phyloP scores from a whole-genome alignment of 352 stramenopile species.

The Saprolegnia parasitica region DNA sequence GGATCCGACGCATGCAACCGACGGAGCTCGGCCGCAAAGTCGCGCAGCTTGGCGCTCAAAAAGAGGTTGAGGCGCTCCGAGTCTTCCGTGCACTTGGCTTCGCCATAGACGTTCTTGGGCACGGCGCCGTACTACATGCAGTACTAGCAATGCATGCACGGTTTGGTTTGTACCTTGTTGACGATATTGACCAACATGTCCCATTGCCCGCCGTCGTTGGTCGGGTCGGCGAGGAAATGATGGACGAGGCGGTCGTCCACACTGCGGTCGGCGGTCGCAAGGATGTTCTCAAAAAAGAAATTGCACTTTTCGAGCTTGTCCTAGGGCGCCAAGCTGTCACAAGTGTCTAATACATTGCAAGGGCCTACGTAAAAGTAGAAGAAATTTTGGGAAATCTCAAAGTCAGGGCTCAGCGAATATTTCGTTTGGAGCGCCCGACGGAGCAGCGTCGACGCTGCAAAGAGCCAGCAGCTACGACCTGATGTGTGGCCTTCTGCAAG shows the following conservation, averaged over 20 bases:
- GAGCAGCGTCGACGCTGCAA: constrained; percentile 32
- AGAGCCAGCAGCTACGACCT: constrained; percentile 32
- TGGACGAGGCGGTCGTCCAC: constrained; percentile 31
- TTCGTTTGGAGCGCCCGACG: constrained; percentile 30
- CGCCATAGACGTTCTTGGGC: constrained; percentile 33
- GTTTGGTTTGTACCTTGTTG: constrained; percentile 13
- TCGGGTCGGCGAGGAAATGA: constrained; percentile 32
- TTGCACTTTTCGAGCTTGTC: constrained; percentile 38
- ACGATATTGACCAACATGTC: constrained; percentile 33
- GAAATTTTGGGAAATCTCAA: constrained; percentile 35
- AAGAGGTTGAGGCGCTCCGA: constrained; percentile 27
- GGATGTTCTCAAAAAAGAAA: constrained; percentile 35
- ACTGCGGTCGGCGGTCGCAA: constrained; percentile 26
- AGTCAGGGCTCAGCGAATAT: constrained; percentile 31
- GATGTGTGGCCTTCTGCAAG: background rate
- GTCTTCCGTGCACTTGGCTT: constrained; percentile 9
- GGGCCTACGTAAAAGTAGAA: constrained; percentile 33
- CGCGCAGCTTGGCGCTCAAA: constrained; percentile 29
- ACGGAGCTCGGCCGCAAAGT: constrained; percentile 30
- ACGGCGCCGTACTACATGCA: constrained; percentile 30
- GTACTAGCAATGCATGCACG: background rate
- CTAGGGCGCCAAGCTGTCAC: background rate
- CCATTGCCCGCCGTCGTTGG: constrained; percentile 33
- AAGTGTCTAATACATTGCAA: background rate
- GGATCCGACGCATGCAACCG: constrained; percentile 8